Evolutionary conservation across 352 stramenopile species (phyloP).

Genomic region (Globisporangium nagaii): DNA sequence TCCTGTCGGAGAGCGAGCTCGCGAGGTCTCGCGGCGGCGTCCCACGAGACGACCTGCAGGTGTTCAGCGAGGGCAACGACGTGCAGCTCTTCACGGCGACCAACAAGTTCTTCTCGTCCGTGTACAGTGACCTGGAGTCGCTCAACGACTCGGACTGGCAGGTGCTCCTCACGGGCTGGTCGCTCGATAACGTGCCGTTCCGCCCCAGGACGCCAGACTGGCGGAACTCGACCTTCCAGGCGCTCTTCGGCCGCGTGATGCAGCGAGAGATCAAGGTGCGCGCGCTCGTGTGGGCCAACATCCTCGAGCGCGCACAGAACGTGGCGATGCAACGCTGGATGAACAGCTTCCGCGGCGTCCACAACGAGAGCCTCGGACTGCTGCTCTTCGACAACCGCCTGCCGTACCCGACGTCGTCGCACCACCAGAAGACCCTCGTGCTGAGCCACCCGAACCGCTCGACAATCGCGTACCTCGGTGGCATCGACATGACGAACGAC

Average conservation of each 20-base stretch:
- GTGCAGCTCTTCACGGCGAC: slow-evolving; percentile 20
- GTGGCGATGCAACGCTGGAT: slow-evolving; percentile 4
- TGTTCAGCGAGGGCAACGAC: slow-evolving; percentile 15
- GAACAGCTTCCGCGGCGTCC: background rate
- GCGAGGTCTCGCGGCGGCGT: slow-evolving; percentile 18
- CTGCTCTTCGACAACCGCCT: slow-evolving; percentile 7
- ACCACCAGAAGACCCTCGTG: slow-evolving; percentile 1
- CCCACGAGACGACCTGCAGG: slow-evolving; percentile 12
- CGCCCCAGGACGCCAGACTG: background rate
- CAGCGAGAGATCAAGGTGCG: background rate
- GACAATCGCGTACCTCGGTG: slow-evolving; percentile 21
- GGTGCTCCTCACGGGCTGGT: slow-evolving; percentile 6
- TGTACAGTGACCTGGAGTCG: slow-evolving; percentile 18
- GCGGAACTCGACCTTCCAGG: slow-evolving; percentile 8
- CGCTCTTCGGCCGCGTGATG: slow-evolving; percentile 4
- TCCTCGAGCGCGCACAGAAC: slow-evolving; percentile 3
- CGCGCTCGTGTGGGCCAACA: background rate
- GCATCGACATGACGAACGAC: slow-evolving; percentile 25
- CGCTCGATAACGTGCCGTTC: slow-evolving; percentile 10
- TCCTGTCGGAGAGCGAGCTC: slow-evolving; percentile 24
- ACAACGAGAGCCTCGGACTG: background rate
- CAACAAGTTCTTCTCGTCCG: slow-evolving; percentile 21
- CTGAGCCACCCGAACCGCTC: background rate
- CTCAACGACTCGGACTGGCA: slow-evolving; percentile 7
- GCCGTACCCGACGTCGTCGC: background rate